Percentiles rank a stretch among this genome's conserved stretches.
Evolutionary conservation across 2,329 filamentous ascomycete species (phyloP).

Genomic region (Sporothrix curviconia): DNA sequence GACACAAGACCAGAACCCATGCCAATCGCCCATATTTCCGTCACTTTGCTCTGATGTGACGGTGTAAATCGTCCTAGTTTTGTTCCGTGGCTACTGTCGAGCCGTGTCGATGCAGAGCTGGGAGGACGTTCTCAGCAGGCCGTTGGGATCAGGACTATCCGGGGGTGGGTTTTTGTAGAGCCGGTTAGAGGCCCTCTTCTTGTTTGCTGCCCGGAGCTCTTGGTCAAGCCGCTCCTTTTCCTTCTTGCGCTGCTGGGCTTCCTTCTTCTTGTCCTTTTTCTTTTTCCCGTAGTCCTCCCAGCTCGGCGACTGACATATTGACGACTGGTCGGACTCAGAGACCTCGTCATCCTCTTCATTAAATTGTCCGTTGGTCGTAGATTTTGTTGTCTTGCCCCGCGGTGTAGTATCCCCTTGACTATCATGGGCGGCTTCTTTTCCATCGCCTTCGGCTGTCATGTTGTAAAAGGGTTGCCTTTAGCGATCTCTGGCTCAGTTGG

Average conservation of each 20-base stretch:
- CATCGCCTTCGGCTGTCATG: slow-evolving; percentile 6
- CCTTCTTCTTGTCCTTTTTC: slow-evolving; percentile 48
- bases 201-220: background rate
- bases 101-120: background rate
- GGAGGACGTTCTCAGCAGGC: background rate
- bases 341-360: slow-evolving; percentile 24
- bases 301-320: slow-evolving; percentile 55
- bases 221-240: slow-evolving; percentile 31
- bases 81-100: background rate
- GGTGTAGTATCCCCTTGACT: slow-evolving; percentile 23
- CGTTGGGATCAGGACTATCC: slow-evolving; percentile 18
- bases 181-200: slow-evolving; percentile 27
- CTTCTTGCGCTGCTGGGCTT: slow-evolving; percentile 34
- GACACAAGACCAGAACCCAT: slow-evolving; percentile 1
- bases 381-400: slow-evolving; percentile 35
- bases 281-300: slow-evolving; percentile 53
- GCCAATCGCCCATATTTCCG: slow-evolving; percentile 6
- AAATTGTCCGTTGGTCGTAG: slow-evolving; percentile 23
- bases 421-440: slow-evolving; percentile 17
- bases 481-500: background rate
- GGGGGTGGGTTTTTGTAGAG: slow-evolving; percentile 33
- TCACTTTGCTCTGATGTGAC: background rate
- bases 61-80: background rate
- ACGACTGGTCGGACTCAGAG: slow-evolving; percentile 38
- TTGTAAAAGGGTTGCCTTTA: background rate